These are phyloP conservation scores for Solanum chacoense DNA, from an alignment of 305 asterid species.

Conservation along the genomic window DNA sequence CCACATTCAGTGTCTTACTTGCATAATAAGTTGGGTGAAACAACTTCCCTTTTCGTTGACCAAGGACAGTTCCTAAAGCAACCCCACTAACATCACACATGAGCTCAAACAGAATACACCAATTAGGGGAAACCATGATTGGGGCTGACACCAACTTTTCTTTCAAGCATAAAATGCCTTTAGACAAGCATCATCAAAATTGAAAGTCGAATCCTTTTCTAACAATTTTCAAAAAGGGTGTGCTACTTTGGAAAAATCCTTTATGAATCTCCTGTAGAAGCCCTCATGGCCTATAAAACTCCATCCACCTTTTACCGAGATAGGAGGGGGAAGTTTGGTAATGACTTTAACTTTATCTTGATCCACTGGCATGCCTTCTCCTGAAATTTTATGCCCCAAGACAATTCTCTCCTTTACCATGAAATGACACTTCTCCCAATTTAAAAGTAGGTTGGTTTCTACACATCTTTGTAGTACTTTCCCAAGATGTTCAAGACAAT, in stretches of 20 bases:
- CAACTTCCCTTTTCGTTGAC: neutral
- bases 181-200: neutral
- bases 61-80: neutral
- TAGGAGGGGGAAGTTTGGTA: too few species aligned
- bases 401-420: too few species aligned
- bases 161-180: neutral
- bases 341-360: too few species aligned
- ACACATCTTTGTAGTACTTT: neutral
- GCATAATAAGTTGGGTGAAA: neutral
- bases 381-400: too few species aligned
- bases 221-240: neutral
- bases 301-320: neutral
- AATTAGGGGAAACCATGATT: neutral
- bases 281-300: neutral
- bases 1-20: neutral
- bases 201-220: neutral
- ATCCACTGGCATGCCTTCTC: too few species aligned
- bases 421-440: too few species aligned
- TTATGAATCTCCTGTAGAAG: too few species aligned
- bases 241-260: neutral
- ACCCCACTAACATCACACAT: neutral
- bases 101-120: neutral
- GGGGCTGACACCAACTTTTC: neutral
- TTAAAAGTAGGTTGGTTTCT: neutral
- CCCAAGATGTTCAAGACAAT: neutral